These are phyloP conservation scores for Astrephomene gubernaculifera DNA, from an alignment of 139 green algal species.

Conservation along the genomic window DNA sequence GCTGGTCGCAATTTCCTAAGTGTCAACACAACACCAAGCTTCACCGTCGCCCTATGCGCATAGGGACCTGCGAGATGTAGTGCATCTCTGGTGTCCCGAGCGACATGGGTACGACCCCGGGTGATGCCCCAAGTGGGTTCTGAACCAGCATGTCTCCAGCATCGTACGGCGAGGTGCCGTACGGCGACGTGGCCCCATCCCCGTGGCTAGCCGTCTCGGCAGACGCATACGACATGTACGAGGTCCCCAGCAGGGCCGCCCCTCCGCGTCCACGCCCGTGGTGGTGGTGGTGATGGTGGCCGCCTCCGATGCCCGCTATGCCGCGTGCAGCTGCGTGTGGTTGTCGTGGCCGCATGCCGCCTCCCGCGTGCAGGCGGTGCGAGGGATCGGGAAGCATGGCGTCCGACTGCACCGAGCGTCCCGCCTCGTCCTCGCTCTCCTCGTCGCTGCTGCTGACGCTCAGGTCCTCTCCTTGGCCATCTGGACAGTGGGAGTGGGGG, in stretches of 20 bases:
- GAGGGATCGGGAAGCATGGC: slow-evolving; percentile 35
- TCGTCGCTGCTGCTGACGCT: slow-evolving; percentile 18
- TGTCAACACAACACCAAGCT: background rate
- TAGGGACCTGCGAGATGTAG: slow-evolving; percentile 21
- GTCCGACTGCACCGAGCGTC: slow-evolving; percentile 43
- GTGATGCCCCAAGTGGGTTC: slow-evolving; percentile 30
- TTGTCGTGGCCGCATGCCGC: background rate
- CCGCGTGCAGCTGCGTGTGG: background rate
- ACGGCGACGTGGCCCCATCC: slow-evolving; percentile 12
- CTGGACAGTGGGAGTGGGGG: background rate
- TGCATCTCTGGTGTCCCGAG: slow-evolving; percentile 27
- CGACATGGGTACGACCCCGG: slow-evolving; percentile 19
- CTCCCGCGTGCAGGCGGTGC: background rate
- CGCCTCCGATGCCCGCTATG: background rate
- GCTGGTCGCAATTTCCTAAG: too few species aligned
- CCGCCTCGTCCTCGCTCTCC: slow-evolving; percentile 10
- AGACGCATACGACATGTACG: slow-evolving; percentile 46
- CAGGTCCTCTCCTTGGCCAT: background rate
- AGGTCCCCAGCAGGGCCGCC: slow-evolving; percentile 14
- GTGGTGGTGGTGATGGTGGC: background rate
- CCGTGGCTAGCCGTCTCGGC: slow-evolving; percentile 20
- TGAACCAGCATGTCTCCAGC: slow-evolving; percentile 25
- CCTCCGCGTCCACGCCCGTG: background rate
- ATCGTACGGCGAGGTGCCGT: slow-evolving; percentile 39
- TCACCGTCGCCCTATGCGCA: slow-evolving; percentile 15